phyloP scores from a whole-genome alignment of 2,329 filamentous ascomycete species.

The Monilinia fructigena region DNA sequence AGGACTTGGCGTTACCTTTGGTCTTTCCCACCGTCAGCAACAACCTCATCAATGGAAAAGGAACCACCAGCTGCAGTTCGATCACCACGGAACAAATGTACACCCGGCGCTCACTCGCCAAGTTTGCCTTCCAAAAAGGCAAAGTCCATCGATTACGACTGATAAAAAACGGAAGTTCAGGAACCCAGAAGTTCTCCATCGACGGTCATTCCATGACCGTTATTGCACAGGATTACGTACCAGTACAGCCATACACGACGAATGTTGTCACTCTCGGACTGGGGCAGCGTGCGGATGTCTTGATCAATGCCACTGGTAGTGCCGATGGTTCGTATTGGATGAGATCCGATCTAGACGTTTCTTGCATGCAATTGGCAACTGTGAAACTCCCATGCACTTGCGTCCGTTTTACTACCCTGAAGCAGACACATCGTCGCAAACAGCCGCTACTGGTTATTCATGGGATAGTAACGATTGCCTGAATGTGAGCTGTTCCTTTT shows the following conservation, averaged over 20 bases:
- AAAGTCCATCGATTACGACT: slow-evolving; percentile 47
- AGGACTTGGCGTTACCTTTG: neutral
- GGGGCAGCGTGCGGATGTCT: slow-evolving; percentile 48
- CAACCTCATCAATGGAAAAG: slow-evolving; percentile 32
- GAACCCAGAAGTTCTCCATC: slow-evolving; percentile 45
- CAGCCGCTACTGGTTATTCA: neutral
- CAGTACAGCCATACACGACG: slow-evolving; percentile 53
- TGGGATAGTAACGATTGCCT: slow-evolving; percentile 8
- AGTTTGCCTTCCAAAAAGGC: slow-evolving; percentile 42
- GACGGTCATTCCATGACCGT: slow-evolving; percentile 57
- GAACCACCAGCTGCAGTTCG: slow-evolving; percentile 18
- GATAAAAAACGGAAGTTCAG: slow-evolving; percentile 46
- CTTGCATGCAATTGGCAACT: slow-evolving; percentile 48
- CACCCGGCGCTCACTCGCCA: slow-evolving; percentile 27
- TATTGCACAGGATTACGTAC: slow-evolving; percentile 56
- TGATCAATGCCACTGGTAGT: slow-evolving; percentile 50
- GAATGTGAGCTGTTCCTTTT: slow-evolving; percentile 1
- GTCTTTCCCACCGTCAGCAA: slow-evolving; percentile 23
- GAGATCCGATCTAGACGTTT: slow-evolving; percentile 49
- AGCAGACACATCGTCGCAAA: neutral
- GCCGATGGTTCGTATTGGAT: slow-evolving; percentile 56
- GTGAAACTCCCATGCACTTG: slow-evolving; percentile 53
- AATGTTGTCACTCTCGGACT: slow-evolving; percentile 47
- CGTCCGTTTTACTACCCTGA: slow-evolving; percentile 50
- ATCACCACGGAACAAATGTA: slow-evolving; percentile 11